A percentile compares a stretch with the other conserved stretches of the same genome.
Conservation (phyloP, 2,329 filamentous ascomycete species). For the Fusarium bulbicola region DNA sequence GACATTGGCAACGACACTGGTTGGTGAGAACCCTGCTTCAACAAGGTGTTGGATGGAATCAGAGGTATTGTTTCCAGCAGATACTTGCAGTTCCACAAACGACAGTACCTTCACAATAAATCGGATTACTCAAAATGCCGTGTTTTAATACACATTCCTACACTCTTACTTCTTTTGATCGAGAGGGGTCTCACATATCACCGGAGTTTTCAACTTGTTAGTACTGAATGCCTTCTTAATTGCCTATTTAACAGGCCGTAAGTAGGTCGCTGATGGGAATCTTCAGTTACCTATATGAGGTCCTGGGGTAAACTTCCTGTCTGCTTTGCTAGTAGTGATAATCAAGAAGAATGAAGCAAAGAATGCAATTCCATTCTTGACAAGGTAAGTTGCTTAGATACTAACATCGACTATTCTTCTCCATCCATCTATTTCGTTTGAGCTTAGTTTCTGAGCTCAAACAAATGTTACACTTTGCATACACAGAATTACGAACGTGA, state of each 20-base stretch:
- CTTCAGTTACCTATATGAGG: neutral
- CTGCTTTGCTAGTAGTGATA: too few species aligned
- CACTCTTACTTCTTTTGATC: neutral
- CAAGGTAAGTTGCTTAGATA: neutral
- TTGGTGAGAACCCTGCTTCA: neutral
- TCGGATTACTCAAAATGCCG: neutral
- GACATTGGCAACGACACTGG: neutral
- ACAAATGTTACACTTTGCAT: neutral
- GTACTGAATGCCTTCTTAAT: neutral
- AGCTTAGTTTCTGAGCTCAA: neutral
- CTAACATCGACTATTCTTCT: neutral
- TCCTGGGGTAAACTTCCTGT: neutral
- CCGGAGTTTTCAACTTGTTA: neutral
- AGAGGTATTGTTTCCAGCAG: neutral
- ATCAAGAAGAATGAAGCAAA: neutral
- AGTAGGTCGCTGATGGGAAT: neutral
- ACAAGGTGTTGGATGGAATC: neutral
- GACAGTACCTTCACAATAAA: neutral
- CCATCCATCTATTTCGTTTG: neutral
- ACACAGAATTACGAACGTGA: neutral
- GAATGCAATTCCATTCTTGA: too few species aligned
- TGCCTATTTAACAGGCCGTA: neutral
- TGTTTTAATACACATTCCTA: too few species aligned
- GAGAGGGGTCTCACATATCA: neutral
- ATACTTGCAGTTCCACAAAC: neutral